phyloP scores from a whole-genome alignment of 306 rosid genomes.

The Boehmeria nivea region DNA sequence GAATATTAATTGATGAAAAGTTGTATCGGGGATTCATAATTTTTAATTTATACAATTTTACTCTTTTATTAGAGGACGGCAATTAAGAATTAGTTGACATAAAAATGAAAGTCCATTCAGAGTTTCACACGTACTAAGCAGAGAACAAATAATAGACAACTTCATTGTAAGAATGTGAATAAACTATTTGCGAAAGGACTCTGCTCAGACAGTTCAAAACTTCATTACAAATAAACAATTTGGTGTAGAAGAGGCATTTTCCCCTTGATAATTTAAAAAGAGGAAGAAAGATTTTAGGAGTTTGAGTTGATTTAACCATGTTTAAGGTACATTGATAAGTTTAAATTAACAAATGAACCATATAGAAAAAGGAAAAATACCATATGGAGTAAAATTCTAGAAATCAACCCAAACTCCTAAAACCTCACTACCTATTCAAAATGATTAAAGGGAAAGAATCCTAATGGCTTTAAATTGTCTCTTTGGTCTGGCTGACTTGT shows the following conservation, averaged over 20 bases:
- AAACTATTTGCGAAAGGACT: no score
- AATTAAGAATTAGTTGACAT: no score
- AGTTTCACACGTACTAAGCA: no score
- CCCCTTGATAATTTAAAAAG: not conserved
- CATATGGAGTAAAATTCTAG: not conserved
- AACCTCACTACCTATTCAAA: constrained; percentile 11
- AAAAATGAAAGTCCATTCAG: no score
- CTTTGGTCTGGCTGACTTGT: not conserved
- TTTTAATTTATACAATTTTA: no score
- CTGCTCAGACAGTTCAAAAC: no score
- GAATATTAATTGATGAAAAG: no score
- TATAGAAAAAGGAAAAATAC: no score
- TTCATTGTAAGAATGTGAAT: no score
- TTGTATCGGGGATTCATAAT: no score
- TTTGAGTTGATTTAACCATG: constrained; percentile 1
- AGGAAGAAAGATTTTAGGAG: constrained; percentile 14
- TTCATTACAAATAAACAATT: not conserved
- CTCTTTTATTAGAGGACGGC: no score
- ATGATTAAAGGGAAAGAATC: not conserved
- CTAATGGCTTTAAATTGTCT: not conserved
- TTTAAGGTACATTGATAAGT: not conserved
- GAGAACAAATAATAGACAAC: no score
- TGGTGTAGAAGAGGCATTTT: not conserved
- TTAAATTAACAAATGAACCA: not conserved
- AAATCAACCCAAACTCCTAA: constrained; percentile 9